Base-by-base conservation (phyloP, 768 basidiomycete genomes). In the Suillus spraguei region DNA sequence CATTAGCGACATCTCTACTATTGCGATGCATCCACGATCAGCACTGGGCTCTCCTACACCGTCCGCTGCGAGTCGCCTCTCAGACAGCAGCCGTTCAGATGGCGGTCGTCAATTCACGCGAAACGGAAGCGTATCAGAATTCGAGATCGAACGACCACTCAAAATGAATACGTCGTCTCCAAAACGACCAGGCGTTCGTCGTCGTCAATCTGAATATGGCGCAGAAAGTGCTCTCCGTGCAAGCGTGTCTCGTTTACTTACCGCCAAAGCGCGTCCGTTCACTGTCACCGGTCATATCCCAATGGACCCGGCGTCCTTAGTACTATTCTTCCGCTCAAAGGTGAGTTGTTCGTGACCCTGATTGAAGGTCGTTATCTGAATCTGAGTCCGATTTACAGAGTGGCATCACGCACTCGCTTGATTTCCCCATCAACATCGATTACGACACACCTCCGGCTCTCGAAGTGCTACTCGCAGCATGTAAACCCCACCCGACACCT, bases 281-380 rank as follows among this genome's bases (percentile, higher is more conserved):
- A 82, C 86, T 1, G 82, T 87, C 14, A 84, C 83, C 13, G 91
- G 92, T 1, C 80, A 87, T 38, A 88, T 92, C 54, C 88, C 88
- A 8, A 76, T 91, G 46, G 90, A 92, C 74, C 84, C 88, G 20
- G 80, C 85, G 4, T 83, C 84, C 64, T 77, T 92, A 42, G 83
- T 86, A 14, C 76, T 94, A 60, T 93, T 93, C 79, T 94, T 94
- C 79, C 82, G 91, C 24, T 86, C 90, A 46, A 89, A 90, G 84
- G 92, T 88, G 66, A 47, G 82, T 73, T 24, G 28, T 36, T 39
- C 39, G 33, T 60, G n/a, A 49, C 50, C 9, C 44, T 35, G 55
- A 42, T 44, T 50, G 5, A 46, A 56, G 5, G 42, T 47, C 33
- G 50, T 52, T 52, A 52, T 52, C 50, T 52, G 50, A 52, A 52